Conservation (phyloP, 345 rosid species). For the Fremontodendron californicum region DNA sequence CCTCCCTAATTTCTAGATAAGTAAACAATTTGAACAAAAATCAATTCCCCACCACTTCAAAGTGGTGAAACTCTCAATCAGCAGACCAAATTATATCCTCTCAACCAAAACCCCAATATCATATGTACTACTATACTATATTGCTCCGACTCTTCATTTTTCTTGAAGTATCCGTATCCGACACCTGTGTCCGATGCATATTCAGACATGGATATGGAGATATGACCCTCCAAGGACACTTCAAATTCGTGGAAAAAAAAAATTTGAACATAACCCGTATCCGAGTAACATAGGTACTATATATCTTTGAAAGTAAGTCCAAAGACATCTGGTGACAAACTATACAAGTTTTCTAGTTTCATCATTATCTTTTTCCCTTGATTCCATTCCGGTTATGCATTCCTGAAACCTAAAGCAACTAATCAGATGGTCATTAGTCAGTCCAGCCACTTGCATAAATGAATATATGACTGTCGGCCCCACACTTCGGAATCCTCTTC, state of each 20-base stretch:
- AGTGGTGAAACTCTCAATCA: not conserved
- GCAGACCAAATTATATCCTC: not conserved
- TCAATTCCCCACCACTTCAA: not conserved
- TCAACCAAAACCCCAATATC: not conserved
- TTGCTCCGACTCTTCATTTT: too few species aligned
- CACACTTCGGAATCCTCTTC: conserved; percentile 72
- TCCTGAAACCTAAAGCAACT: conserved; percentile 71
- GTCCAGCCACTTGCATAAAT: conserved; percentile 82
- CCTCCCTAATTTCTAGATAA: not conserved
- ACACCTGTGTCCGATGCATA: too few species aligned
- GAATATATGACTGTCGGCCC: conserved; percentile 78
- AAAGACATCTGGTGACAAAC: not conserved
- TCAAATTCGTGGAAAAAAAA: too few species aligned
- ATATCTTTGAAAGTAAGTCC: not conserved
- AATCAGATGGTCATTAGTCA: conserved; percentile 69
- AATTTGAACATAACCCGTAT: too few species aligned
- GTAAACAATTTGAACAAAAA: not conserved
- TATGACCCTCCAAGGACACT: too few species aligned
- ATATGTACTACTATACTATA: not conserved
- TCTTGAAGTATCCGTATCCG: too few species aligned
- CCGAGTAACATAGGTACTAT: too few species aligned
- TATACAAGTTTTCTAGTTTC: not conserved
- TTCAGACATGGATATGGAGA: too few species aligned
- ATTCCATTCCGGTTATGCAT: conserved; percentile 41
- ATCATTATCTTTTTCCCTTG: conserved; percentile 22